Evolutionary conservation across 805 yeast species (phyloP).

Genomic region (Brettanomyces bruxellensis): DNA sequence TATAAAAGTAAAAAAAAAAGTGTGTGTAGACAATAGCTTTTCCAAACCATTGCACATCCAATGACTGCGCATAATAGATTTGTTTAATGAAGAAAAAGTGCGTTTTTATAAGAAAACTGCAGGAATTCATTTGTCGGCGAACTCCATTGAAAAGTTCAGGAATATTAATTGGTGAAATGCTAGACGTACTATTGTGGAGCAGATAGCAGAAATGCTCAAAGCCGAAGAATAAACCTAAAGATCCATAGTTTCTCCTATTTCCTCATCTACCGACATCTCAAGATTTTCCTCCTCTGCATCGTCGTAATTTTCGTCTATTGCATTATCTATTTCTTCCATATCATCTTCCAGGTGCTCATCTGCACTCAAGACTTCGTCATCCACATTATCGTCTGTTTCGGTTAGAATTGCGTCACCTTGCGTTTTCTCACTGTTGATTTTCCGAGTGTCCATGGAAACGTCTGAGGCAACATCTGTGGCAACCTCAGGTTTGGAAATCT

Average conservation of each 20-base stretch:
- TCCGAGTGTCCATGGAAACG: not conserved
- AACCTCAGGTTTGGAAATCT: not conserved
- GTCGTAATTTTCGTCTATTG: constrained; percentile 12
- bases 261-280: constrained; percentile 9
- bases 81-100: too few relatives aligned
- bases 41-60: too few relatives aligned
- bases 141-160: too few relatives aligned
- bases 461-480: not conserved
- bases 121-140: too few relatives aligned
- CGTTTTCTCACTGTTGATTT: constrained; percentile 10
- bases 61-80: too few relatives aligned
- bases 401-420: constrained; percentile 8
- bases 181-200: not conserved
- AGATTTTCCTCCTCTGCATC: constrained; percentile 14
- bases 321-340: constrained; percentile 13
- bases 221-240: constrained; percentile 6
- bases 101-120: too few relatives aligned
- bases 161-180: too few relatives aligned
- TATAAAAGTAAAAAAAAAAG: too few relatives aligned
- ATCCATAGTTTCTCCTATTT: constrained; percentile 28
- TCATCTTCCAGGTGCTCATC: constrained; percentile 19
- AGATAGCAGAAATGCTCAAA: not conserved
- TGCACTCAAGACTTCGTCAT: constrained; percentile 9
- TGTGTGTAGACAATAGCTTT: too few relatives aligned
- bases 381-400: constrained; percentile 14